Evolutionary conservation across 108 stramenopile species (phyloP), one percentile per base, ranked within the genome.

Genomic region (Pseudonitzschia multiseries): DNA sequence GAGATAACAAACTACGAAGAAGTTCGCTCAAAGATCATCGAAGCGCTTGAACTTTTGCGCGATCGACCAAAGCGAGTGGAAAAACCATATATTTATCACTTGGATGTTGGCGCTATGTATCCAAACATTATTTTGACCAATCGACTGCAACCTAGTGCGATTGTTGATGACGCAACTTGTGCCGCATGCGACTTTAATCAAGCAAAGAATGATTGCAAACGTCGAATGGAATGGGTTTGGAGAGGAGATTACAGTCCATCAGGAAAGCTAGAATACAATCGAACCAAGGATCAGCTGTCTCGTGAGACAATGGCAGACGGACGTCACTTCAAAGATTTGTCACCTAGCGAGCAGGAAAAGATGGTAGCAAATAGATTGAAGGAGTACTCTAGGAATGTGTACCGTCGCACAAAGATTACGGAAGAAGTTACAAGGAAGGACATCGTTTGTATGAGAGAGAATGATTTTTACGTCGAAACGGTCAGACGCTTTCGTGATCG

Each of bases 91-190:
- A 93, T 99, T 65, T 99, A 99, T 74, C 99, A 99, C 72, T 85
- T 91, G 72, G 99, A 99, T 78, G 99, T 99, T 6, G 97, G 95
- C 41, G 99, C 99, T 32, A 99, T 99, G 99, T 99, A 99, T 83
- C 99, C 99, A 60, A 99, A 99, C 85, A 99, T 99, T 72, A 99
- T 99, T 76, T 72, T 99, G 31, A 97, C 97, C 22, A 99, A 99
- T 75, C 94, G 99, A 13, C 82, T 99, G 53, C 99, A 99, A 84
- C 98, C 97, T 10, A 84, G 91, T 73, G 96, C 99, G 27, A 98
- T 99, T 42, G 98, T 98, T 20, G 83, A 97, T 75, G 94, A 97
- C 75, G 88, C 92, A 27, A 93, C 82, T 27, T 99, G 99, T 79
- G 99, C 99, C 4, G 84, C 96, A 6, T 99, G 99, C 74, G 97